phyloP scores from a whole-genome alignment of 768 basidiomycete species.

The Crepidotus variabilis region DNA sequence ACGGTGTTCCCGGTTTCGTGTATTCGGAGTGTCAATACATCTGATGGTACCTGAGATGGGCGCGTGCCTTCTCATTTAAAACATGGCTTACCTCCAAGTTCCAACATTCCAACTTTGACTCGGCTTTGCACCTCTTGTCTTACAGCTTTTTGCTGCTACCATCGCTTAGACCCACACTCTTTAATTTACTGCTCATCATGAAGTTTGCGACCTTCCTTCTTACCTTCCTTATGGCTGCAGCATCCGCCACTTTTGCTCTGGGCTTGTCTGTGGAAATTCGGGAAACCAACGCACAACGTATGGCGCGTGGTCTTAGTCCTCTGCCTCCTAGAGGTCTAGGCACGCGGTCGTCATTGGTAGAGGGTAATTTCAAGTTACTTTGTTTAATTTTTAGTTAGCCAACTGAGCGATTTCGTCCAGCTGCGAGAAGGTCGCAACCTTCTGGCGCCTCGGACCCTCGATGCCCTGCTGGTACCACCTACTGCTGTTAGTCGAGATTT shows the following conservation, averaged over 20 bases:
- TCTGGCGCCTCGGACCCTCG: not conserved
- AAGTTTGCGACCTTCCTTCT: not conserved
- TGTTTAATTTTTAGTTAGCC: not conserved
- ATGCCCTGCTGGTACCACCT: not conserved
- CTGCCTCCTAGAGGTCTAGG: not conserved
- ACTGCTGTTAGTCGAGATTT: not conserved
- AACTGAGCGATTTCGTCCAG: not conserved
- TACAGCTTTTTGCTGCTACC: not conserved
- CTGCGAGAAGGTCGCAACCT: not conserved
- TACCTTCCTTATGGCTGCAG: not conserved
- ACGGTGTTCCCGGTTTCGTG: too few species aligned
- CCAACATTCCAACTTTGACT: too few species aligned
- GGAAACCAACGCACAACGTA: not conserved
- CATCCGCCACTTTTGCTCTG: not conserved
- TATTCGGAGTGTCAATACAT: too few species aligned
- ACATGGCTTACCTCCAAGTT: too few species aligned
- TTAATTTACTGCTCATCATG: not conserved
- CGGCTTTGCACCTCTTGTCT: not conserved
- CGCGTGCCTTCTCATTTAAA: too few species aligned
- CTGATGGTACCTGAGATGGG: too few species aligned
- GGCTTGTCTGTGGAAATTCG: not conserved
- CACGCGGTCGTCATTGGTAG: not conserved
- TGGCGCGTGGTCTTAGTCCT: not conserved
- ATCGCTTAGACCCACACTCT: not conserved
- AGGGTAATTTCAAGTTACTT: not conserved